These are phyloP conservation scores for Erysimum pusillum DNA, from an alignment of 441 rosid genomes.

Conservation along the genomic window DNA sequence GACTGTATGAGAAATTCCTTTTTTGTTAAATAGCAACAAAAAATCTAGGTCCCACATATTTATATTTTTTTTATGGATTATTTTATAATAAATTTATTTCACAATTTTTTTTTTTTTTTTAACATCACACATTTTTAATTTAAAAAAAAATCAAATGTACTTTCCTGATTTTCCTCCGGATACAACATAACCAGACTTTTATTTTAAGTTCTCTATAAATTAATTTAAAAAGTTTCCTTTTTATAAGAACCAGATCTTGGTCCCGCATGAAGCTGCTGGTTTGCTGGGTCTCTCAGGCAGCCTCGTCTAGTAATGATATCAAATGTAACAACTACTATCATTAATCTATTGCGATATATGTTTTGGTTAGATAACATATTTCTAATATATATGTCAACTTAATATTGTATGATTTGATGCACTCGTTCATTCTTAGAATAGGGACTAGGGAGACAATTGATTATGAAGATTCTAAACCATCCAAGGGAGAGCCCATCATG, in stretches of 20 bases:
- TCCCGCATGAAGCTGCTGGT: slow-evolving; percentile 7
- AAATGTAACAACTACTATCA: not conserved
- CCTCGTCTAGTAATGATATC: not conserved
- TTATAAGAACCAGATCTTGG: not conserved
- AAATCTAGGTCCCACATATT: not conserved
- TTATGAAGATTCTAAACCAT: slow-evolving; percentile 33
- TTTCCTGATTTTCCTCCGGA: slow-evolving; percentile 10
- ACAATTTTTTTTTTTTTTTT: no score
- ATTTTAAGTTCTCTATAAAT: no score
- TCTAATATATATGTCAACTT: not conserved
- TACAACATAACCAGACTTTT: slow-evolving; percentile 9
- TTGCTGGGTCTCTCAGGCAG: slow-evolving; percentile 25
- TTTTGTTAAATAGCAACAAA: slow-evolving; percentile 9
- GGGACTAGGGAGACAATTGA: slow-evolving; percentile 36
- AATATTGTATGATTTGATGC: slow-evolving; percentile 21
- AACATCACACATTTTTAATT: not conserved
- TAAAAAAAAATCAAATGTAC: not conserved
- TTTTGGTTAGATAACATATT: no score
- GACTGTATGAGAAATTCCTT: not conserved
- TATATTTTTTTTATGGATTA: not conserved
- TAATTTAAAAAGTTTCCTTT: not conserved
- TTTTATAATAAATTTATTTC: not conserved
- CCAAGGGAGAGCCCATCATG: slow-evolving; percentile 46
- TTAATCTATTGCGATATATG: not conserved
- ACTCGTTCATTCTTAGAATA: not conserved